Evolutionary conservation across 2,329 filamentous ascomycete genomes (phyloP), one percentile per base, ranked within the genome.

Genomic region (Graphiopsis chlorocephala): DNA sequence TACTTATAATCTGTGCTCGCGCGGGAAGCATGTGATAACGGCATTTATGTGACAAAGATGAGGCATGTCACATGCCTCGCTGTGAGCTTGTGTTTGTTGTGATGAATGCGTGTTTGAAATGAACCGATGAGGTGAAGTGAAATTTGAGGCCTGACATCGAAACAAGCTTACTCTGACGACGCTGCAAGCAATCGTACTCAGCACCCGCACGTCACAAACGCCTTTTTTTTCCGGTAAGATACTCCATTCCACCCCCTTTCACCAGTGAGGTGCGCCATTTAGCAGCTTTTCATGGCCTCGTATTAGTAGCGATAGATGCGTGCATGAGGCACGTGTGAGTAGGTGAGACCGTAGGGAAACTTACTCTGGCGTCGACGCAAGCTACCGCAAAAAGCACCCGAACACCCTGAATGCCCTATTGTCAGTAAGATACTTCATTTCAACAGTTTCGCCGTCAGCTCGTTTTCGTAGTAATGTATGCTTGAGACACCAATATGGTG

Each of bases 91-190:
- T 23, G 31, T 23, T 11, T 33, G 29, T 38, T 12, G 29, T 56
- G 29, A 56, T 35, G 31, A 7, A 33, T 20, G 53, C 28, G 10
- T 6, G 29, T 23, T 3, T 35, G 23, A 33, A 14, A 5, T 4
- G 1, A 31, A 25, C 1, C 17, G 31, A 35, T 3, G 26, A 52
- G 31, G 29, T 52, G 58, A 61, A 42, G 60, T 53, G 17, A 55
- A 29, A 45, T 55, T 62, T 42, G 10, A 42, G 15, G 8, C 17
- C 28, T 45, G 60, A 42, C 23, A n/a, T 26, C 12, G 17, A 23
- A 55, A 55, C 48, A 53, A 55, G 60, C 60, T 62, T 62, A 31
- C 33, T n/a, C n/a, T n/a, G n/a, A n/a, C n/a, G n/a, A n/a, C 4
- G 29, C 29, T 31, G 29, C 29, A 31, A 31, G 29, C 29, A 31